phyloP scores from a whole-genome alignment of 148 eudicot species.

The Cornus florida region DNA sequence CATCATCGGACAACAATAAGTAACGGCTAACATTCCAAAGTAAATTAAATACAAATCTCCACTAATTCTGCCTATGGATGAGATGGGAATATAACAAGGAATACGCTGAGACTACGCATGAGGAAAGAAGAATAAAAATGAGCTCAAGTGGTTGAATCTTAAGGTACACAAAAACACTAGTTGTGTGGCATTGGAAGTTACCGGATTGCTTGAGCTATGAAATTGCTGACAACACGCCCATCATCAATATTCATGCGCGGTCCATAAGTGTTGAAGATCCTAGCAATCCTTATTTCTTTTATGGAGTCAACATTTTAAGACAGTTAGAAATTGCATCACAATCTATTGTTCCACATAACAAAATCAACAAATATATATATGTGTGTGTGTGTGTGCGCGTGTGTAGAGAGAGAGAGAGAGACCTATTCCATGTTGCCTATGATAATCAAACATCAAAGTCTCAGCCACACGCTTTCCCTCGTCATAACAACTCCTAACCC shows the following conservation, averaged over 20 bases:
- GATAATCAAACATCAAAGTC: constrained; percentile 97
- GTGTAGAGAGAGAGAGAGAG: background rate
- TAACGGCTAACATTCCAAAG: background rate
- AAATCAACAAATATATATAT: background rate
- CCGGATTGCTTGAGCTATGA: constrained; percentile 96
- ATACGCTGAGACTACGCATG: no score
- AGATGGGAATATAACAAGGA: no score
- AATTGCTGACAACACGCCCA: constrained; percentile 99
- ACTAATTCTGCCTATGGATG: no score
- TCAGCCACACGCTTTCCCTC: constrained; percentile 98
- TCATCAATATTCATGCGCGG: constrained; percentile 99
- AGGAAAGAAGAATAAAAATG: no score
- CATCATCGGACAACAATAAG: constrained; percentile 7
- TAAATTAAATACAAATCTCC: background rate
- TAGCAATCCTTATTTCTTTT: constrained; percentile 88
- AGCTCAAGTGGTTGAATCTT: background rate
- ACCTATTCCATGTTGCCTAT: constrained; percentile 96
- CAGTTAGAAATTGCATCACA: background rate
- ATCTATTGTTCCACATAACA: background rate
- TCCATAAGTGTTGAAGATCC: constrained; percentile 96
- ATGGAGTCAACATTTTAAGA: constrained; percentile 4
- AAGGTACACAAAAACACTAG: background rate
- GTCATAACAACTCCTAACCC: constrained; percentile 96
- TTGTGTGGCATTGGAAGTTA: constrained; percentile 19
- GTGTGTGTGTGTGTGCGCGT: no score